phyloP scores from a whole-genome alignment of 2,329 filamentous ascomycete genomes.

The Metarhizium album region DNA sequence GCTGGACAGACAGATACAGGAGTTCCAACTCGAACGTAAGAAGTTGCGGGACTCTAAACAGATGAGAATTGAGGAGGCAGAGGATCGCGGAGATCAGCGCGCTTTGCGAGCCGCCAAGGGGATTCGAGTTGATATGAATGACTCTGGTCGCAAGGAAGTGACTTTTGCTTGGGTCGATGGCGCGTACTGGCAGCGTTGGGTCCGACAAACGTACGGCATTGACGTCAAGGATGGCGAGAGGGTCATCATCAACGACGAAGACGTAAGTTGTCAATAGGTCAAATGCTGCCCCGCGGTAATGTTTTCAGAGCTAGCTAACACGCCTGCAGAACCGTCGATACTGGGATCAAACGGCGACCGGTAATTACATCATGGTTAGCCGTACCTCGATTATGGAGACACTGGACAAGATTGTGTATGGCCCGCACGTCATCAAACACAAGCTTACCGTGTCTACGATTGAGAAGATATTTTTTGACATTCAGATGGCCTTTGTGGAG shows the following conservation, averaged over 20 bases:
- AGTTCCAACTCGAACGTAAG: conserved; percentile 87
- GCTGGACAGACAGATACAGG: conserved; percentile 91
- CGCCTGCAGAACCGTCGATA: conserved; percentile 67
- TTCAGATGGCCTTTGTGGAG: conserved; percentile 45
- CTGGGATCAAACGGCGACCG: conserved; percentile 86
- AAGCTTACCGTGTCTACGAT: conserved; percentile 69
- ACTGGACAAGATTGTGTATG: conserved; percentile 57
- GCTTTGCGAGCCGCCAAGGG: conserved; percentile 79
- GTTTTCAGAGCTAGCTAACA: background rate
- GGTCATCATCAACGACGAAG: conserved; percentile 94
- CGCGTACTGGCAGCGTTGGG: conserved; percentile 95
- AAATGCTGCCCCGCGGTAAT: too few relatives aligned
- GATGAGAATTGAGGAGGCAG: conserved; percentile 87
- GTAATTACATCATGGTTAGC: conserved; percentile 80
- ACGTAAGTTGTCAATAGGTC: conserved; percentile 50
- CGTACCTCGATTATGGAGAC: conserved; percentile 88
- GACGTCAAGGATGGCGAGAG: conserved; percentile 80
- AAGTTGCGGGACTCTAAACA: conserved; percentile 92
- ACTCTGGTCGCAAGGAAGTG: conserved; percentile 77
- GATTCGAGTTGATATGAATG: conserved; percentile 84
- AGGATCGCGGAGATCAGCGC: conserved; percentile 83
- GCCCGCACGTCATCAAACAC: conserved; percentile 59
- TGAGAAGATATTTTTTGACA: conserved; percentile 60
- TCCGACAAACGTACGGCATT: conserved; percentile 88
- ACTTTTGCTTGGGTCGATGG: conserved; percentile 96